These are phyloP conservation scores for Sugiyamaella neomexicana DNA, from an alignment of 1,139 yeast species.

Conservation along the genomic window DNA sequence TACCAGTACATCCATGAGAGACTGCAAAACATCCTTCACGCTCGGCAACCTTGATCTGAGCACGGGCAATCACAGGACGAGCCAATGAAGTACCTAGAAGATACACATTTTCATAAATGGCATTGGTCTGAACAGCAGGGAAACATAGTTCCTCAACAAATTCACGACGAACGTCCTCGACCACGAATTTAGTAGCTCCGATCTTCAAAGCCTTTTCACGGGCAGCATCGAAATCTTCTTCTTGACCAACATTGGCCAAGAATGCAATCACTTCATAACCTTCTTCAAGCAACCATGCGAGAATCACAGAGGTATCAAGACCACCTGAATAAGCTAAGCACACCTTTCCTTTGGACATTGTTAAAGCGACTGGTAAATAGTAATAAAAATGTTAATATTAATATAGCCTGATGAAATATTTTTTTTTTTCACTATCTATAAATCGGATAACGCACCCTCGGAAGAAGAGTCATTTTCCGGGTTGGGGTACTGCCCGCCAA, in stretches of 20 bases:
- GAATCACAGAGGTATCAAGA: conserved; percentile 93
- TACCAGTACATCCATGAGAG: conserved; percentile 98
- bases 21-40: conserved; percentile 98
- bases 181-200: conserved; percentile 94
- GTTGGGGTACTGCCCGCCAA: background rate
- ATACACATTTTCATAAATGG: conserved; percentile 95
- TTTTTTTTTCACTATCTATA: background rate
- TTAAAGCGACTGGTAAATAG: background rate
- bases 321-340: conserved; percentile 99
- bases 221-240: conserved; percentile 98
- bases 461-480: conserved; percentile 9
- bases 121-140: conserved; percentile 97
- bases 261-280: conserved; percentile 98
- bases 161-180: conserved; percentile 92
- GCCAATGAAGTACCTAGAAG: conserved; percentile 95
- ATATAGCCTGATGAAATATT: background rate
- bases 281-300: conserved; percentile 96
- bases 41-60: conserved; percentile 95
- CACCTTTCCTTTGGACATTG: conserved; percentile 76
- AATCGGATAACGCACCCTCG: conserved; percentile 1
- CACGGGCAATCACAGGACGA: conserved; percentile 97
- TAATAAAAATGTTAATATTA: too few species aligned
- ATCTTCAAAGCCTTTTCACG: conserved; percentile 93
- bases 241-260: conserved; percentile 98
- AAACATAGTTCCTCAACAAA: conserved; percentile 88